These are phyloP conservation scores for Mycena chlorophos DNA, from an alignment of 768 basidiomycete genomes.

Conservation along the genomic window DNA sequence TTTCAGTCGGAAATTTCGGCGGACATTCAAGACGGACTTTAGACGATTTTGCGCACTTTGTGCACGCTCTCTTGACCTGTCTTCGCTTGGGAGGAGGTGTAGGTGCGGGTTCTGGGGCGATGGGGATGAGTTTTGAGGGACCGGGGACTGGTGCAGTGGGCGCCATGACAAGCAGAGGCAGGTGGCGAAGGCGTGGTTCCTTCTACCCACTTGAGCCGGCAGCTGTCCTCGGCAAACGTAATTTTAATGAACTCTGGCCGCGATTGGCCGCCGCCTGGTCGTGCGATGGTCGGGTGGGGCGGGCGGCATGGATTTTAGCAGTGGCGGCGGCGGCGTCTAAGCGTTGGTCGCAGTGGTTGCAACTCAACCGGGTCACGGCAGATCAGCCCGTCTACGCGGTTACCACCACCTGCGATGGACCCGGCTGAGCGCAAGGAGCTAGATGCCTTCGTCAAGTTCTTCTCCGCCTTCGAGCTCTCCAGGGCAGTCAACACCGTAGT, in stretches of 20 bases:
- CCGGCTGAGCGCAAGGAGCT: slow-evolving; percentile 57
- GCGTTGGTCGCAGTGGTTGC: no score
- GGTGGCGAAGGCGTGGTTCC: not conserved
- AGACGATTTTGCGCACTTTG: slow-evolving; percentile 88
- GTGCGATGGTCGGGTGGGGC: no score
- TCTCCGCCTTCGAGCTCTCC: slow-evolving; percentile 68
- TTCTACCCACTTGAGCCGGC: not conserved
- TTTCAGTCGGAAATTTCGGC: no score
- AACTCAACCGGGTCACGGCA: no score
- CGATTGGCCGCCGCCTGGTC: no score
- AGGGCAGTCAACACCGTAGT: slow-evolving; percentile 60
- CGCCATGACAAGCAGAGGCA: slow-evolving; percentile 1
- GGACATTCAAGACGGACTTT: no score
- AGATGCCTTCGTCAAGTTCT: slow-evolving; percentile 80
- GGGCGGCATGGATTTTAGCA: no score
- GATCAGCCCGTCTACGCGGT: no score
- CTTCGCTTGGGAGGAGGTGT: slow-evolving; percentile 53
- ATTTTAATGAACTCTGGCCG: no score
- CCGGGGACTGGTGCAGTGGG: not conserved
- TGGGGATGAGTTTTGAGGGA: slow-evolving; percentile 31
- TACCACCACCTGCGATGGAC: no score
- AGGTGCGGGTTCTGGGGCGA: slow-evolving; percentile 54
- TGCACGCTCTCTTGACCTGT: slow-evolving; percentile 91
- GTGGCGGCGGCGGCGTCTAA: no score
- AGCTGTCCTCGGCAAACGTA: not conserved